Conservation (phyloP, 768 basidiomycete genomes). For the Gloeostereum incarnatum region DNA sequence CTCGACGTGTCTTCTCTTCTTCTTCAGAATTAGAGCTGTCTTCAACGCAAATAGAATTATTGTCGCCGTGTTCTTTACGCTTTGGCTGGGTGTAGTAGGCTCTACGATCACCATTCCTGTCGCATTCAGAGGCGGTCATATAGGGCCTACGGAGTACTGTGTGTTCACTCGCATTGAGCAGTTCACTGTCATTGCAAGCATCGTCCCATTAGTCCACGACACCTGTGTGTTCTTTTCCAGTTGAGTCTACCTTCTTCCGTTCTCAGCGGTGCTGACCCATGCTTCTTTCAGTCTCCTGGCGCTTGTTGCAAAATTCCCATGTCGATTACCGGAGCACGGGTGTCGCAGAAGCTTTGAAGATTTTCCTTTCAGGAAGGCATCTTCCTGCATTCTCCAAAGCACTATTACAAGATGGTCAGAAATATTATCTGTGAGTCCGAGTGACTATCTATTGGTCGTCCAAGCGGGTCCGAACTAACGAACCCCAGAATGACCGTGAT, state of each 20-base stretch:
- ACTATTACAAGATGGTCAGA: slow-evolving; percentile 19
- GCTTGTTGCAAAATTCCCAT: slow-evolving; percentile 11
- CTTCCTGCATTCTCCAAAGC: slow-evolving; percentile 17
- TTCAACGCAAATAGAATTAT: slow-evolving; percentile 14
- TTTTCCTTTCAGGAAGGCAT: slow-evolving; percentile 12
- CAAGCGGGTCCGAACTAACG: not conserved
- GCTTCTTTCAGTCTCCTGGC: slow-evolving; percentile 21
- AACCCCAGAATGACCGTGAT: not conserved
- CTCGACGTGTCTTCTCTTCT: slow-evolving; percentile 17
- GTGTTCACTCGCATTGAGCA: slow-evolving; percentile 9
- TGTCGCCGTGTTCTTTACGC: slow-evolving; percentile 15
- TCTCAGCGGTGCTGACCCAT: too few species aligned
- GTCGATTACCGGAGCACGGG: slow-evolving; percentile 1
- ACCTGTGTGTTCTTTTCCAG: slow-evolving; percentile 20
- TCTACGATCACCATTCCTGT: slow-evolving; percentile 15
- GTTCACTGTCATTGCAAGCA: slow-evolving; percentile 11
- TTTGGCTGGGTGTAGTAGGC: slow-evolving; percentile 22
- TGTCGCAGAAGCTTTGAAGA: slow-evolving; percentile 2
- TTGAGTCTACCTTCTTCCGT: too few species aligned
- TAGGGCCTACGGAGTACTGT: slow-evolving; percentile 18
- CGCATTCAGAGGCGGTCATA: slow-evolving; percentile 10
- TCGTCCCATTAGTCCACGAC: slow-evolving; percentile 17
- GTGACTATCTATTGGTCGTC: not conserved
- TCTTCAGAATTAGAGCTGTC: slow-evolving; percentile 17
- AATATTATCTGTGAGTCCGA: slow-evolving; percentile 21